Evolutionary conservation across 192 early-diverging fungal genomes (phyloP), one percentile per base, ranked within the genome.

Genomic region (Geosiphon pyriformis): DNA sequence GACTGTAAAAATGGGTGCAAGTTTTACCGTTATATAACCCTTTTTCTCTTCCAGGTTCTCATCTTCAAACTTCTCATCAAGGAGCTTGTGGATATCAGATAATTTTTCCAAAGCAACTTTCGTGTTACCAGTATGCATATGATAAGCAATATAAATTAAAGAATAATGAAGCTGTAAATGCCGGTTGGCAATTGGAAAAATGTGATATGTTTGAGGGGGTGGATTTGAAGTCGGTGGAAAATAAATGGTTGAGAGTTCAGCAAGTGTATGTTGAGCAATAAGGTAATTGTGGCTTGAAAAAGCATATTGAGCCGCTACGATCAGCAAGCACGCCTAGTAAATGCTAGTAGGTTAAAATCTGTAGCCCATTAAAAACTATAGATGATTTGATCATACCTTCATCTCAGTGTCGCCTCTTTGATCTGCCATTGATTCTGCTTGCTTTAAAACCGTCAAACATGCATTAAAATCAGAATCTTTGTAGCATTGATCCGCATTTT

Each of bases 61-160:
- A 18, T 69, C 56, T 23, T 70, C 61, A 11, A 17, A 23, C 23
- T 42, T 49, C 32, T 50, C 65, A 63, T 70, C 61, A 20, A 70
- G 54, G 32, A 70, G 34, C 23, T 52, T 25, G 27, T 70, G 68
- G 3, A 70, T 61, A 26, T 70, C 68, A 20, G 49, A 48, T 23
- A 70, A 63, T 0, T 64, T 64, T 29, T 70, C 59, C 4, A 32
- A 34, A 17, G 68, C 68, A 6, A n/a, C n/a, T 18, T 63, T 60
- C 47, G 54, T 25, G 32, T 70, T 70, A 3, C 68, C 68, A 34
- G 42, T 70, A 27, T 70, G 68, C 47, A 70, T 70, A 60, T 62
- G 31, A 55, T 49, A 70, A 1, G 54, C 35, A 33, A 70, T 63
- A 30, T 17, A 70, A 25, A 70, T 42, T 18, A 70, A 29, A n/a